Evolutionary conservation across 2,329 filamentous ascomycete species (phyloP), one percentile per base, ranked within the genome.

Genomic region (Alternaria sp.): DNA sequence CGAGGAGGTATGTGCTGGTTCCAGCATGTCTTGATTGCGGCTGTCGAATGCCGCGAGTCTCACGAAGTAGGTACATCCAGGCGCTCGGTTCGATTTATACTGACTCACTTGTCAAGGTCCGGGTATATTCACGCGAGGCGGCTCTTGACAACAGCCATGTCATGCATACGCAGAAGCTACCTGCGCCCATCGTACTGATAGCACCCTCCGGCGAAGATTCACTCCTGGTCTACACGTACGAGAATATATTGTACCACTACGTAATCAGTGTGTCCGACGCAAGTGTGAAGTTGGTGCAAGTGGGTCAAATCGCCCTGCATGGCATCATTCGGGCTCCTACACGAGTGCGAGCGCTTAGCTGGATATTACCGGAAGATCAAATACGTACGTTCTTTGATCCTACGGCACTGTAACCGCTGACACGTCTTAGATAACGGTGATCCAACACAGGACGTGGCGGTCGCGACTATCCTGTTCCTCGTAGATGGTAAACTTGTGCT

Each of bases 1-100:
- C 87, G 94, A 66, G 96, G 96, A 53, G 96, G 96, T 7, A 97
- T 99, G 94, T 98, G 95, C 78, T 99, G 96, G 96, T 94, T 97
- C 77, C 94, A 97, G 70, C 95, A 99, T 80, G 92, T 98, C 30
- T 85, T 99, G 18, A 92, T 98, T 60, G 94, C 94, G 43, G 94
- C 95, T 5, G 90, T 97, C n/a, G 96, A 99, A 79, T 90, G 89
- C 58, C 92, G 92, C 70, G 88, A 90, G 69, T 89, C 89, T 21
- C 94, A 94, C 73, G 92, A 97, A 83, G 87, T 88, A 80, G 61
- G 77, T 4, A 3, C 4, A 43, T 15, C 15, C 6, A 25, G 11
- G 20, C 18, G 3, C 44, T 2, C 10, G 14, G 14, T 37, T 37
- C 14, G 30, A 37, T 6, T 21, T 11, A 59, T 25, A 54, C 60